Conservation (phyloP, 2,329 filamentous ascomycete species). For the Arthrobotrys entomopaga region DNA sequence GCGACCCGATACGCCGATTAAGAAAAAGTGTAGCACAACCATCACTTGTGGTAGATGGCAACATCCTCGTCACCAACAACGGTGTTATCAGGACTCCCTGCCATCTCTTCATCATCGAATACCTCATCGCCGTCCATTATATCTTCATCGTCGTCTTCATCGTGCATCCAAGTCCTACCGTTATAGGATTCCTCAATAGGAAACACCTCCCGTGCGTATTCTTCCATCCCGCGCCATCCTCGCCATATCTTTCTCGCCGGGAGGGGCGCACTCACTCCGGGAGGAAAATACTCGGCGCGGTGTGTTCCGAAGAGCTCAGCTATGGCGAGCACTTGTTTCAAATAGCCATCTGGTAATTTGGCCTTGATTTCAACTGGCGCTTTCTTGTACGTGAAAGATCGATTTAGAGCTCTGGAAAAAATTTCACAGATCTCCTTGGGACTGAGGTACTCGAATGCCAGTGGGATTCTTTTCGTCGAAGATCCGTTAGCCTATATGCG, state of each 20-base stretch:
- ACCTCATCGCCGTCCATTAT: constrained; percentile 51
- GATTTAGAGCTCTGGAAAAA: constrained; percentile 80
- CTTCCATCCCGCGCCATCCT: constrained; percentile 86
- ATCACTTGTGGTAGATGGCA: constrained; percentile 44
- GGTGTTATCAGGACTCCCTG: constrained; percentile 51
- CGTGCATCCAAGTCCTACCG: constrained; percentile 89
- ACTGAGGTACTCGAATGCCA: constrained; percentile 89
- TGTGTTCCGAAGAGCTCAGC: constrained; percentile 70
- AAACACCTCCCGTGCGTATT: constrained; percentile 94
- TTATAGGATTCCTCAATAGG: constrained; percentile 94
- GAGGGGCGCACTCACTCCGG: constrained; percentile 71
- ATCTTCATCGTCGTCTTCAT: constrained; percentile 65
- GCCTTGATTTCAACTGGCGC: constrained; percentile 85
- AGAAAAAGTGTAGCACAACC: constrained; percentile 30
- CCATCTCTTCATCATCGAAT: constrained; percentile 48
- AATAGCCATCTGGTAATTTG: constrained; percentile 85
- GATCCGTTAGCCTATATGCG: constrained; percentile 1
- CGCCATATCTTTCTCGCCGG: constrained; percentile 88
- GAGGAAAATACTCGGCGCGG: constrained; percentile 59
- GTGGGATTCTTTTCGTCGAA: constrained; percentile 72
- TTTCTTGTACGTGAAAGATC: constrained; percentile 80
- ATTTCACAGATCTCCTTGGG: constrained; percentile 82
- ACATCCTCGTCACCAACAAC: constrained; percentile 50
- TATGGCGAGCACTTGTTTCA: constrained; percentile 80
- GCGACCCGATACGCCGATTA: constrained; percentile 41